Evolutionary conservation across 2,329 filamentous ascomycete species (phyloP).

Genomic region (Juglanconis oblonga): DNA sequence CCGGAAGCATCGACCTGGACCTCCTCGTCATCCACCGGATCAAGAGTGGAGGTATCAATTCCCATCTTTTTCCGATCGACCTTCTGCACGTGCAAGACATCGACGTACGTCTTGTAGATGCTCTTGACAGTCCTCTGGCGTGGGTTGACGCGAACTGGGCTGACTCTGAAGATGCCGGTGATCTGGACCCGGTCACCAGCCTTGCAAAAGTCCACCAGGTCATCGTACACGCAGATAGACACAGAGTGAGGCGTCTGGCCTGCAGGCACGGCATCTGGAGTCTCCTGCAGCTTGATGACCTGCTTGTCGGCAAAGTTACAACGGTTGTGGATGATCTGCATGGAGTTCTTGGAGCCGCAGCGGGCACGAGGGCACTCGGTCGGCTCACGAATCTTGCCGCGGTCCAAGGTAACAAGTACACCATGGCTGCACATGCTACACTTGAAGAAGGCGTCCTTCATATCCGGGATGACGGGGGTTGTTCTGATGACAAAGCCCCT

Average conservation of each 20-base stretch:
- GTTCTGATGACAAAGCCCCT: constrained; percentile 96
- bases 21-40: constrained; percentile 73
- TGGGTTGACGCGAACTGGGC: constrained; percentile 89
- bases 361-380: constrained; percentile 81
- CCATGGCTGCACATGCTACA: constrained; percentile 92
- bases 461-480: constrained; percentile 95
- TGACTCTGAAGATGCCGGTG: constrained; percentile 95
- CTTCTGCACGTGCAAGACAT: constrained; percentile 93
- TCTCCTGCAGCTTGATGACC: constrained; percentile 97
- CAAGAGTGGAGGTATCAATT: constrained; percentile 83
- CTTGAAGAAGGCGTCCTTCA: constrained; percentile 98
- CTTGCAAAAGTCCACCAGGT: constrained; percentile 96
- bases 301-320: constrained; percentile 96
- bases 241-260: constrained; percentile 97
- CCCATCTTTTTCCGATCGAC: constrained; percentile 94
- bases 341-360: constrained; percentile 86
- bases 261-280: constrained; percentile 88
- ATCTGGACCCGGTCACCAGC: constrained; percentile 94
- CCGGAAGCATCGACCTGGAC: constrained; percentile 59
- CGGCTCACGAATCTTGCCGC: constrained; percentile 93
- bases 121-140: constrained; percentile 90
- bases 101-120: constrained; percentile 96
- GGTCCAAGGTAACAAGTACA: constrained; percentile 85
- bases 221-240: constrained; percentile 93
- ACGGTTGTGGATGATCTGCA: constrained; percentile 97